Base-by-base conservation (phyloP, 495 filamentous ascomycete genomes). In the Hypoxylon cercidicola region DNA sequence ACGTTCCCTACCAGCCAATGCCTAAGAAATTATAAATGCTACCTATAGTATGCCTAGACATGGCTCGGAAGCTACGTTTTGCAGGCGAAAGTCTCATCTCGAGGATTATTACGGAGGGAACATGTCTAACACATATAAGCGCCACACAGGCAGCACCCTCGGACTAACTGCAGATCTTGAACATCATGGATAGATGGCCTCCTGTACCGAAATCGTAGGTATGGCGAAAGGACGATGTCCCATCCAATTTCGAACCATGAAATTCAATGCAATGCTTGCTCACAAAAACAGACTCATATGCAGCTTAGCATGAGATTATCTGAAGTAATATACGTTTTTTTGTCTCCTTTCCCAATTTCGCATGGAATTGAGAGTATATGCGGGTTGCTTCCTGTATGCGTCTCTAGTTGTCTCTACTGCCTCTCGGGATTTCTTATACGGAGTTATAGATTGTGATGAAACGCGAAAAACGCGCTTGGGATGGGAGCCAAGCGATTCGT, bases 361-460 rank as follows among this genome's bases (percentile, higher is more conserved):
- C 30, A 7, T 32, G 7, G 1, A 32, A 28, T 3, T 28, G 30
- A 7, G 30, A 32, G 10, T 32, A 32, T 32, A 32, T 32, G 30
- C 30, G 25, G 44, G 37, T 20, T 16, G 25, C 12, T 52, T 13
- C 37, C 46, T 37, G 34, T 60, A 34, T 15, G n/a, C 0, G 20
- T 60, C 35, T 59, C 57, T 61, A 8, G 32, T 39, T 61, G 40
- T 53, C 40, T 53, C 28, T 54, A 37, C 47, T 50, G 49, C 54
- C 41, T 61, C 49, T 61, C 41, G 49, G 39, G 10, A 32, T 32
- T 2, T 32, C 30, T 32, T 32, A 32, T 9, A 9, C 16, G 16
- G 40, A 13, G 41, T 48, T 39, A 40, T 23, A 39, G 37, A 45
- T 53, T 19, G 32, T 19, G 58, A 61, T 41, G 49, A 61, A 61